These are phyloP conservation scores for Cladobotryum protrusum DNA, from an alignment of 2,329 filamentous ascomycete genomes.

Conservation along the genomic window DNA sequence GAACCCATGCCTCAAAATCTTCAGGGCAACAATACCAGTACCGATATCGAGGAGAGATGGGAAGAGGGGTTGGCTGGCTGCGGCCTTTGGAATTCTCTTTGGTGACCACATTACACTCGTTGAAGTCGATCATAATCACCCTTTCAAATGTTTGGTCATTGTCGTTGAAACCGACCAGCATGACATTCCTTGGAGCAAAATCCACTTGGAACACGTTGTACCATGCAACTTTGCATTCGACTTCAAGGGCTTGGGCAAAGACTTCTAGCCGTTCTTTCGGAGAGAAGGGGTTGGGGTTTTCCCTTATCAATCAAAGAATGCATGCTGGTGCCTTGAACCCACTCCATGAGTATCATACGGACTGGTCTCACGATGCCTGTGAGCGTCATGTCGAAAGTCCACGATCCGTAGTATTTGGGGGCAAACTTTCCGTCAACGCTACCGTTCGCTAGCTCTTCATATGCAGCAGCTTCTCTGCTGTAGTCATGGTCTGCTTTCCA, in stretches of 20 bases:
- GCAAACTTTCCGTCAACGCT: neutral
- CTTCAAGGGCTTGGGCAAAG: slow-evolving; percentile 3
- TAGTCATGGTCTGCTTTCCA: neutral
- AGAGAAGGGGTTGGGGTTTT: neutral
- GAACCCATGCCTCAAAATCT: slow-evolving; percentile 1
- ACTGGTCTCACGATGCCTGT: neutral
- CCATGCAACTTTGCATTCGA: neutral
- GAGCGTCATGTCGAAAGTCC: slow-evolving; percentile 3
- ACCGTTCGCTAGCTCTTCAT: slow-evolving; percentile 4
- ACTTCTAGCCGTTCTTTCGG: slow-evolving; percentile 7
- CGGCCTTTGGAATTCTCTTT: neutral
- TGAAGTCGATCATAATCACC: slow-evolving; percentile 1
- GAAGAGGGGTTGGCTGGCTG: neutral
- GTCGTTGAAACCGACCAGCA: neutral
- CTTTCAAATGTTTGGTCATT: neutral
- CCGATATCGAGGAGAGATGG: slow-evolving; percentile 2
- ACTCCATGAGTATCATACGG: slow-evolving; percentile 10
- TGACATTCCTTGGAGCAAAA: slow-evolving; percentile 6
- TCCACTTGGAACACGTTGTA: slow-evolving; percentile 1
- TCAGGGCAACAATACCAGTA: slow-evolving; percentile 2
- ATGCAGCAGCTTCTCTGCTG: slow-evolving; percentile 4
- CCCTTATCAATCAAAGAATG: neutral
- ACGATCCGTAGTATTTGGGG: slow-evolving; percentile 7
- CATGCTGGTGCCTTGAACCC: slow-evolving; percentile 5
- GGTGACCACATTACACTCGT: neutral